A percentile compares a stretch with the other conserved stretches of the same genome.
phyloP scores from a whole-genome alignment of 805 yeast genomes.

The Saturnispora serradocipensis region DNA sequence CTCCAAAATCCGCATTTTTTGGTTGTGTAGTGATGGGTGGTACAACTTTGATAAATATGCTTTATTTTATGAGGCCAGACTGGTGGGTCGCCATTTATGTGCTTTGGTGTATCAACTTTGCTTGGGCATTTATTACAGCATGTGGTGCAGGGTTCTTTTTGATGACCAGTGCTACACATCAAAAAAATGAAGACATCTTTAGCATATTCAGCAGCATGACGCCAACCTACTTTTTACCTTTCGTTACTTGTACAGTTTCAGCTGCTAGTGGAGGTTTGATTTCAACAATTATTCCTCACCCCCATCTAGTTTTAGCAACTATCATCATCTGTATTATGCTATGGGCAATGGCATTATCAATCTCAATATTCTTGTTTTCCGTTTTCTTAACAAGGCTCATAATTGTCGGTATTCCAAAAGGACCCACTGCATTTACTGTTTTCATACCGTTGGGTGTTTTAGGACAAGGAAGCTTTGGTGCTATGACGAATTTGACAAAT shows the following conservation, averaged over 20 bases:
- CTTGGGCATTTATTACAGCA: conserved; percentile 46
- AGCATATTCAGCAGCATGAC: conserved; percentile 34
- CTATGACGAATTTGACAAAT: conserved; percentile 28
- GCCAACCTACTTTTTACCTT: conserved; percentile 57
- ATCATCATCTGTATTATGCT: conserved; percentile 46
- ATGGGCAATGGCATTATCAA: conserved; percentile 56
- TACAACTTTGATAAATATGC: conserved; percentile 52
- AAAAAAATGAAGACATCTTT: conserved; percentile 9
- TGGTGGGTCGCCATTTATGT: conserved; percentile 46
- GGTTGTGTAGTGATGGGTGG: conserved; percentile 81
- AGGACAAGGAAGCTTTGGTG: conserved; percentile 77
- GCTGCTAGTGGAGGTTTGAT: conserved; percentile 62
- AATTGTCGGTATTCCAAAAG: conserved; percentile 49
- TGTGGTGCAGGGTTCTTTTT: conserved; percentile 52
- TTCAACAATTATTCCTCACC: conserved; percentile 26
- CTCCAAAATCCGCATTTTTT: conserved; percentile 49
- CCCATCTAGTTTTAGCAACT: conserved; percentile 38
- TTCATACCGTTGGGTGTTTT: conserved; percentile 76
- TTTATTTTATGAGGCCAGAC: conserved; percentile 32
- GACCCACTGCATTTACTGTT: conserved; percentile 46
- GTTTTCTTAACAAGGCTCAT: conserved; percentile 54
- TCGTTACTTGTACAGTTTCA: conserved; percentile 73
- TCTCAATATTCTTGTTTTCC: conserved; percentile 34
- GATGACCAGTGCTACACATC: conserved; percentile 11
- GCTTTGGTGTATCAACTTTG: conserved; percentile 67